A percentile compares a stretch with the other conserved stretches of the same genome.
Conservation (phyloP, 108 stramenopile genomes). For the Pseudonitzschia multiseries region DNA sequence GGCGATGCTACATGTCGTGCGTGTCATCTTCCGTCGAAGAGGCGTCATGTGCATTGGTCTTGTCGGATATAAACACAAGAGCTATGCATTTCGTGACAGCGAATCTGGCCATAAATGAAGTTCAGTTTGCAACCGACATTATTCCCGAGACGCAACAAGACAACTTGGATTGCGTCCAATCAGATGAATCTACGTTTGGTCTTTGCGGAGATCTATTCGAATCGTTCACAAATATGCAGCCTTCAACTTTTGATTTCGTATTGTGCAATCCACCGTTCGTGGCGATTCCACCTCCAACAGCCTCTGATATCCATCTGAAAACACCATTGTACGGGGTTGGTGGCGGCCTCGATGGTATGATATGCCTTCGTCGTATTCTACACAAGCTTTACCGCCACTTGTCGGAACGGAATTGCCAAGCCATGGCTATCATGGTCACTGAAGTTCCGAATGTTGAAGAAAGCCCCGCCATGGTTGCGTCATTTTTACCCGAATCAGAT, state of each 20-base stretch:
- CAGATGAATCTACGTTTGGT: background rate
- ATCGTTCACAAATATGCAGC: background rate
- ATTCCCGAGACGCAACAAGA: too few relatives aligned
- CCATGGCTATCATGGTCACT: conserved; percentile 33
- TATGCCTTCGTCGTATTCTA: conserved; percentile 17
- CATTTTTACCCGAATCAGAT: conserved; percentile 1
- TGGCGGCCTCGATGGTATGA: conserved; percentile 32
- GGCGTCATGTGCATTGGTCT: conserved; percentile 6
- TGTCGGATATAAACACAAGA: conserved; percentile 29
- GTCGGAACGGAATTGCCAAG: background rate
- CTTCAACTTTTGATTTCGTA: conserved; percentile 22
- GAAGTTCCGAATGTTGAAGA: conserved; percentile 40
- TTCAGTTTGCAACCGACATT: background rate
- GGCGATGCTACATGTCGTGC: conserved; percentile 9
- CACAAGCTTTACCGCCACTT: conserved; percentile 6
- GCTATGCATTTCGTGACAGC: conserved; percentile 31
- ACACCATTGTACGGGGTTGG: conserved; percentile 31
- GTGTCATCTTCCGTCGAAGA: background rate
- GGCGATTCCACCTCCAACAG: conserved; percentile 30
- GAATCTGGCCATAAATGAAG: conserved; percentile 20
- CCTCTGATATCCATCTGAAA: background rate
- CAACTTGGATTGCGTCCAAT: too few relatives aligned
- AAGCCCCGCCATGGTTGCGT: conserved; percentile 17
- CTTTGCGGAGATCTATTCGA: conserved; percentile 9
- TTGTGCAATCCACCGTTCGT: conserved; percentile 41